Conservation (phyloP, 305 asterid species). For the Ilex paraguariensis region DNA sequence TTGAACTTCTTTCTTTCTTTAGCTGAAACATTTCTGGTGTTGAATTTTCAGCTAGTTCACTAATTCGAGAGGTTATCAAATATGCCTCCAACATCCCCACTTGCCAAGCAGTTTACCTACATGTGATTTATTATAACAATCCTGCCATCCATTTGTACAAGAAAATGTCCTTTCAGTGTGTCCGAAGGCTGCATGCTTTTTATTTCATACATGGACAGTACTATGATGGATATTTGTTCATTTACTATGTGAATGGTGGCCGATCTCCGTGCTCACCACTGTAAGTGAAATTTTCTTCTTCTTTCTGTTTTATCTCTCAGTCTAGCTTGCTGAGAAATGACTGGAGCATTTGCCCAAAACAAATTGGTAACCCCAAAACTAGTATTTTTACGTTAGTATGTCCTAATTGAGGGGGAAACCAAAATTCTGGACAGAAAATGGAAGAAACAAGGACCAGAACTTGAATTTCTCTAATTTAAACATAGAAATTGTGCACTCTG, state of each 20-base stretch:
- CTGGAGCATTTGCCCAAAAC: conserved; percentile 1
- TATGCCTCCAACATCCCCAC: conserved; percentile 62
- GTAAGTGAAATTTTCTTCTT: conserved; percentile 42
- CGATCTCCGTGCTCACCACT: conserved; percentile 94
- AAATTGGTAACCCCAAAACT: neutral
- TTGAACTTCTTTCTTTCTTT: conserved; percentile 5
- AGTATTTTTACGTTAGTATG: too few species aligned
- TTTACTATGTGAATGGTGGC: conserved; percentile 85
- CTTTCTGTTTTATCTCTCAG: neutral
- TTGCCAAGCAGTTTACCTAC: conserved; percentile 86
- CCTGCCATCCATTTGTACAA: conserved; percentile 86
- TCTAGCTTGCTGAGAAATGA: neutral
- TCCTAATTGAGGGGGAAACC: too few species aligned
- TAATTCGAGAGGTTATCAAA: conserved; percentile 68
- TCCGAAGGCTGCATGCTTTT: conserved; percentile 63
- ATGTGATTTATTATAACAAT: conserved; percentile 87
- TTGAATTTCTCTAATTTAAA: too few species aligned
- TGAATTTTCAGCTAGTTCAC: conserved; percentile 68
- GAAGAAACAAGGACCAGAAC: too few species aligned
- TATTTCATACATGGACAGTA: conserved; percentile 78
- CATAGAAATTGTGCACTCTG: too few species aligned
- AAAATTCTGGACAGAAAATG: too few species aligned
- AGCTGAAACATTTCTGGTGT: conserved; percentile 12
- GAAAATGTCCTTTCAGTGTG: conserved; percentile 81
- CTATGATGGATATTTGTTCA: conserved; percentile 82